phyloP scores from a whole-genome alignment of 345 rosid species.

The Lenwebbia sp. region DNA sequence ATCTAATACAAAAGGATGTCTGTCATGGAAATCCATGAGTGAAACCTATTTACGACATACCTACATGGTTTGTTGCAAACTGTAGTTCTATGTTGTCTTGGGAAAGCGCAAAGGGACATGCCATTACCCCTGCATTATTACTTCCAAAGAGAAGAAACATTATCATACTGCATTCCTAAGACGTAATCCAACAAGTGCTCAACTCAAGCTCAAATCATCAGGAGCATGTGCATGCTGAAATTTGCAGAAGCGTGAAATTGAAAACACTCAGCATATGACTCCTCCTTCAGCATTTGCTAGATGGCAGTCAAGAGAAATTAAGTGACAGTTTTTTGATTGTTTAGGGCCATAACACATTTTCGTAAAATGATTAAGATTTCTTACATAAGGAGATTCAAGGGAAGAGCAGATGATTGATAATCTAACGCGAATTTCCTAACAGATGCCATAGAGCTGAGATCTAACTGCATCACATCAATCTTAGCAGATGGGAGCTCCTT shows the following conservation, averaged over 20 bases:
- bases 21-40: background rate
- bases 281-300: background rate
- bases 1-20: background rate
- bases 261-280: background rate
- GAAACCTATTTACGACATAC: conserved; percentile 7
- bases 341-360: background rate
- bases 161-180: background rate
- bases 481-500: conserved; percentile 40
- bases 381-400: conserved; percentile 49
- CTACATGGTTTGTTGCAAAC: conserved; percentile 53
- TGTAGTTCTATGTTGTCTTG: conserved; percentile 37
- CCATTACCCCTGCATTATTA: conserved; percentile 64
- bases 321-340: background rate
- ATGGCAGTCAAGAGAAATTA: background rate
- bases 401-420: conserved; percentile 32
- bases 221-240: no score
- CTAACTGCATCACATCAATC: conserved; percentile 59
- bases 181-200: background rate
- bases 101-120: conserved; percentile 39
- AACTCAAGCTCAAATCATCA: background rate
- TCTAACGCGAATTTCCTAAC: conserved; percentile 52
- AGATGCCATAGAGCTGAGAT: conserved; percentile 69
- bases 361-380: background rate
- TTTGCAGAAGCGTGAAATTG: background rate
- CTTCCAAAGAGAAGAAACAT: conserved; percentile 13